Percentiles rank a stretch among this genome's conserved stretches.
Evolutionary conservation across 257 asterid genomes (phyloP).

Genomic region (Petunia secreta): DNA sequence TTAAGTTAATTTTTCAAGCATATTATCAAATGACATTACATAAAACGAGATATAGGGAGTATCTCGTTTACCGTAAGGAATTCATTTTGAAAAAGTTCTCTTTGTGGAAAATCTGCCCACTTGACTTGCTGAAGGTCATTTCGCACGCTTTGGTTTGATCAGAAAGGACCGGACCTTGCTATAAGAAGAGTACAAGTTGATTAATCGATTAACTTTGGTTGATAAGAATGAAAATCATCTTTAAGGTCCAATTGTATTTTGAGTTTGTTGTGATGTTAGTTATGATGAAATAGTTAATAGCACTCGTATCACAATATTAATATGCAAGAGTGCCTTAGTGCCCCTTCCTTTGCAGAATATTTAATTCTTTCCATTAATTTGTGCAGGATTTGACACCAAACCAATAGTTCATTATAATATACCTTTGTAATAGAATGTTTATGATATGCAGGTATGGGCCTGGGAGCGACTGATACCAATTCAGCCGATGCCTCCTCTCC

Average conservation of each 20-base stretch:
- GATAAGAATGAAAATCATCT: background rate
- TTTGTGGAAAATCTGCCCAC: background rate
- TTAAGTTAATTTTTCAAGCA: background rate
- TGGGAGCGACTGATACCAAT: no score
- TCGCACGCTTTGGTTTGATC: background rate
- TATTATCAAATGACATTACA: background rate
- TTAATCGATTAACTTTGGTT: slow-evolving; percentile 15
- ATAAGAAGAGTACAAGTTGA: background rate
- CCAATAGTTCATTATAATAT: slow-evolving; percentile 32
- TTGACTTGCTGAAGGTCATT: slow-evolving; percentile 15
- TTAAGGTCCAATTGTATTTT: background rate
- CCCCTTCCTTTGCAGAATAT: slow-evolving; percentile 15
- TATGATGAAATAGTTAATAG: background rate
- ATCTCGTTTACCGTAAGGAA: background rate
- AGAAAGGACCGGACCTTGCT: slow-evolving; percentile 14
- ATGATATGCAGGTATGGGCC: no score
- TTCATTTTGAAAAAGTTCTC: background rate
- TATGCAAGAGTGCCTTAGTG: background rate
- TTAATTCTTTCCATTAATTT: slow-evolving; percentile 32
- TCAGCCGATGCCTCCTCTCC: no score
- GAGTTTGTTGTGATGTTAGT: slow-evolving; percentile 7
- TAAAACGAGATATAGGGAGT: background rate
- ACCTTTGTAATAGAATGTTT: no score
- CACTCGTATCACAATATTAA: background rate
- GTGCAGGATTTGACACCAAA: slow-evolving; percentile 92